A percentile compares a stretch with the other conserved stretches of the same genome.
phyloP scores from a whole-genome alignment of 2,329 filamentous ascomycete genomes.

The Pseudopithomyces chartarum region DNA sequence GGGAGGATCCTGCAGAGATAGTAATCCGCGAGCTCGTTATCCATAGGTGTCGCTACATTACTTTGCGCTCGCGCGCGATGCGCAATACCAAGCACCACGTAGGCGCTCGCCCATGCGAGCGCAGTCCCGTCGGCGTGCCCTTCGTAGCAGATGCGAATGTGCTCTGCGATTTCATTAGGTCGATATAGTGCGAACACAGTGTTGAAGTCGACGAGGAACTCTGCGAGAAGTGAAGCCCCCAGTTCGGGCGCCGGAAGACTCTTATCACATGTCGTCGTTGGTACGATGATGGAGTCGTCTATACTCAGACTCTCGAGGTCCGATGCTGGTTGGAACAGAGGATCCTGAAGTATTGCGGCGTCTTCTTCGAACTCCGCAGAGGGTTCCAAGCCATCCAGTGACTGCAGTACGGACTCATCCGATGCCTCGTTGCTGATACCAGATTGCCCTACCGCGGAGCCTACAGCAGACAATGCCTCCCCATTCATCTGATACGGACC shows the following conservation, averaged over 20 bases:
- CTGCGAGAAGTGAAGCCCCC: constrained; percentile 26
- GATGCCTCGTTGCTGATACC: not conserved
- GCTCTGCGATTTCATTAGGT: constrained; percentile 24
- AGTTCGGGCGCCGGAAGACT: constrained; percentile 30
- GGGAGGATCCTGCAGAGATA: constrained; percentile 24
- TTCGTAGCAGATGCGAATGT: constrained; percentile 30
- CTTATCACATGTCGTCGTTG: constrained; percentile 13
- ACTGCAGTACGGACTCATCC: not conserved
- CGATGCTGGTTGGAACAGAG: constrained; percentile 6
- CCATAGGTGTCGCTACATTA: constrained; percentile 19
- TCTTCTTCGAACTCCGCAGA: constrained; percentile 21
- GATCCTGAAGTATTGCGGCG: constrained; percentile 21
- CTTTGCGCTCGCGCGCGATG: constrained; percentile 31
- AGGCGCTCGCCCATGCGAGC: constrained; percentile 30
- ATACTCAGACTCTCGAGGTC: not conserved
- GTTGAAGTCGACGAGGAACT: constrained; percentile 34
- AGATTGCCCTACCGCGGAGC: not conserved
- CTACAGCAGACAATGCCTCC: not conserved
- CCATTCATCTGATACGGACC: not conserved
- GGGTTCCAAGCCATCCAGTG: constrained; percentile 7
- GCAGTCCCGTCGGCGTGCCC: constrained; percentile 24
- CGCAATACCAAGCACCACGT: constrained; percentile 31
- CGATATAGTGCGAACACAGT: constrained; percentile 27
- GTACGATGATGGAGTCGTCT: not conserved
- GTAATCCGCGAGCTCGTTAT: constrained; percentile 27